Evolutionary conservation across 768 basidiomycete genomes (phyloP), one percentile per base, ranked within the genome.

Genomic region (Rhodotorula babjevae): DNA sequence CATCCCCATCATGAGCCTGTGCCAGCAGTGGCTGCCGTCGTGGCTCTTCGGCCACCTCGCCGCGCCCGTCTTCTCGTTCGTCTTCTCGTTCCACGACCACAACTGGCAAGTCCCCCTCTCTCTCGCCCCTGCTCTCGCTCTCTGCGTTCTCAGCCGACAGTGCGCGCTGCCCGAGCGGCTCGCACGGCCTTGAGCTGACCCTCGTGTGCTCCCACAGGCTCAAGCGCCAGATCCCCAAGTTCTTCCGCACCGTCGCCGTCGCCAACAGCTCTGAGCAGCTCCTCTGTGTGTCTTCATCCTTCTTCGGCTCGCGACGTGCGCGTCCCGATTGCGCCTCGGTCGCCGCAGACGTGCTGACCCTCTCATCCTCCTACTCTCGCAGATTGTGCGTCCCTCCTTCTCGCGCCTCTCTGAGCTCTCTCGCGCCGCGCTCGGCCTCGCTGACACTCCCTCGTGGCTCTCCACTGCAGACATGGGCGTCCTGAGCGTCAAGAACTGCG

Each of bases 201-300:
- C 21, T 49, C 47, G 47, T 46, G 2, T 11, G 7, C 46, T 8
- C 12, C 6, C 61, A 61, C 46, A 66, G 68, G 68, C 57, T 71
- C 62, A 55, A 55, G 18, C 73, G 73, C n/a, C 73, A 74, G 57
- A 61, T 66, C 15, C 73, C 73, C 3, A 74, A 74, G 56, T 70
- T 64, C 31, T 74, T 74, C 63, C 56, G 73, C 0, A 62, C 69
- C 11, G 65, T 71, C 27, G 66, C 72, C 4, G 67, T 71, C 3
- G 50, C 70, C 19, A 71, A 66, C 70, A 61, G 64, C 53, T 52
- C 55, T 42, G 70, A 71, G 50, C 61, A 67, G 12, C 55, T 71
- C 29, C 55, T 57, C 42, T 70, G 69, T 59, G 11, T 31, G 59
- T 46, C 19, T 6, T 19, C 31, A 23, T 2, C 12, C 40, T 25